Conservation (phyloP, 805 yeast genomes). For the Ogataea siamensis region DNA sequence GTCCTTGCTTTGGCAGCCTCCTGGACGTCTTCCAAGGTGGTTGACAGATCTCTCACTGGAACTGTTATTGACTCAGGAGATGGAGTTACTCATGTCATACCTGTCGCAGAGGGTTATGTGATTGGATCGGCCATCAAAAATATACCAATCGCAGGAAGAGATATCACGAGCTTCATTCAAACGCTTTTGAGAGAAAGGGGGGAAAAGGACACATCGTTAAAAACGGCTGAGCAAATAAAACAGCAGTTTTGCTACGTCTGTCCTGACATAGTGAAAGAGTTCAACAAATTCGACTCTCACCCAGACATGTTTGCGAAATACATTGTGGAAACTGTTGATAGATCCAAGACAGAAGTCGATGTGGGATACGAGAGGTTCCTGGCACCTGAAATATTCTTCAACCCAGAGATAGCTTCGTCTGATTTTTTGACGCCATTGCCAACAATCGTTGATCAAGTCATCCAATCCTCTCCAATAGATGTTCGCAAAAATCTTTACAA, state of each 20-base stretch:
- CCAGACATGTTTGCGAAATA: slow-evolving; percentile 93
- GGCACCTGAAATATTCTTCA: slow-evolving; percentile 99
- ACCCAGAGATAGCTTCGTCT: slow-evolving; percentile 94
- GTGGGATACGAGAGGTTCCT: slow-evolving; percentile 96
- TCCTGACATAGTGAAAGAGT: slow-evolving; percentile 96
- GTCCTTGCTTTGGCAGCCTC: slow-evolving; percentile 98
- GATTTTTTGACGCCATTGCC: slow-evolving; percentile 97
- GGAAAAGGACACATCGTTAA: slow-evolving; percentile 87
- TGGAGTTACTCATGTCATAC: slow-evolving; percentile 98
- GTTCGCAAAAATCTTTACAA: slow-evolving; percentile 95
- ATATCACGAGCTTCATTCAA: slow-evolving; percentile 92
- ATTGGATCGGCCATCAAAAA: slow-evolving; percentile 97
- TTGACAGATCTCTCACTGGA: slow-evolving; percentile 94
- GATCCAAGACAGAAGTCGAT: slow-evolving; percentile 71
- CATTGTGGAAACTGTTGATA: slow-evolving; percentile 73
- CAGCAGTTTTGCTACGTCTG: slow-evolving; percentile 97
- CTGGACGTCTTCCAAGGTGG: slow-evolving; percentile 96
- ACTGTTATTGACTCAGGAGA: slow-evolving; percentile 98
- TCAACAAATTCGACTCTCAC: slow-evolving; percentile 89
- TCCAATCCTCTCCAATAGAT: slow-evolving; percentile 94
- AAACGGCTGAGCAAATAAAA: slow-evolving; percentile 95
- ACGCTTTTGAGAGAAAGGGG: slow-evolving; percentile 94
- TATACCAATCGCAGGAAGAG: slow-evolving; percentile 98
- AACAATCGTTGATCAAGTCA: slow-evolving; percentile 90
- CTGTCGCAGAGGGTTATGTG: slow-evolving; percentile 99